phyloP scores from a whole-genome alignment of 352 stramenopile genomes.

The Globisporangium spinosum region DNA sequence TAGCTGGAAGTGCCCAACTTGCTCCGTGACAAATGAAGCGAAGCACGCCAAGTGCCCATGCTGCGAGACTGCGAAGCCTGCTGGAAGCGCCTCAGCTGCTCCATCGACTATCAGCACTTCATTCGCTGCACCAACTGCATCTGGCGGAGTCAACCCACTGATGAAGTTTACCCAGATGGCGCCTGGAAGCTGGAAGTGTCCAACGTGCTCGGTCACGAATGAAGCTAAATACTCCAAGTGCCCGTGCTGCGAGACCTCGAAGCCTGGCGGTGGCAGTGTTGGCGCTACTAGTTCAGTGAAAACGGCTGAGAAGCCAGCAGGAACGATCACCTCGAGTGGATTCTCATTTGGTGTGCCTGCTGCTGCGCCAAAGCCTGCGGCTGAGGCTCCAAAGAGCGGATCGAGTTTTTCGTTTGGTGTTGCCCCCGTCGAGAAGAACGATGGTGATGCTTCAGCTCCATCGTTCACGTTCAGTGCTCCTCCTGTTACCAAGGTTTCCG shows the following conservation, averaged over 20 bases:
- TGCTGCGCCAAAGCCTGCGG: conserved; percentile 5
- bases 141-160: conserved; percentile 13
- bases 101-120: conserved; percentile 1
- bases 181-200: conserved; percentile 78
- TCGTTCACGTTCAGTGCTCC: conserved; percentile 53
- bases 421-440: conserved; percentile 5
- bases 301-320: conserved; percentile 1
- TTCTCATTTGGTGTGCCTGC: conserved; percentile 31
- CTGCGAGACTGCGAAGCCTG: conserved; percentile 9
- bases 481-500: conserved; percentile 20
- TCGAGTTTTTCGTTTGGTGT: conserved; percentile 33
- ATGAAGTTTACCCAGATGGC: conserved; percentile 62
- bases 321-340: conserved; percentile 16
- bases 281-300: conserved; percentile 2
- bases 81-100: background rate
- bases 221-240: conserved; percentile 55
- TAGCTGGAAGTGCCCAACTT: conserved; percentile 1
- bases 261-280: conserved; percentile 26
- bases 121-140: conserved; percentile 10
- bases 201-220: conserved; percentile 74
- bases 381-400: conserved; percentile 9
- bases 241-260: conserved; percentile 70
- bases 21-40: conserved; percentile 4
- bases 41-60: conserved; percentile 6
- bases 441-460: conserved; percentile 25